Percentiles rank a stretch among this genome's conserved stretches.
phyloP scores from a whole-genome alignment of 495 filamentous ascomycete genomes.

The Zalerion maritima region DNA sequence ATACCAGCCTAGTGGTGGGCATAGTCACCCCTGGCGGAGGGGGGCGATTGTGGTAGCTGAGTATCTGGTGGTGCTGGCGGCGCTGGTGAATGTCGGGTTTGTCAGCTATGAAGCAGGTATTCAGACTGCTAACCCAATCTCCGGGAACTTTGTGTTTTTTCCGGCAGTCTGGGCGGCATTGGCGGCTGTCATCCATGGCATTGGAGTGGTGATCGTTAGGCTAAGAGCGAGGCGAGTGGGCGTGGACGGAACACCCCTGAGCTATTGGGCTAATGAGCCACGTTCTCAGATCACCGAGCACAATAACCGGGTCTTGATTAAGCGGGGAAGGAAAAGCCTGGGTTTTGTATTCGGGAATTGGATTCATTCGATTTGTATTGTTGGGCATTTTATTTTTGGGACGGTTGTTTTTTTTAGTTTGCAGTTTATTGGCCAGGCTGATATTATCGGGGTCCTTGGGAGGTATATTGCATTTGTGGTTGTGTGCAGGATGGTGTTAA shows the following conservation, averaged over 20 bases:
- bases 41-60: constrained; percentile 1
- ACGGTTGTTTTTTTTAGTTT: constrained; percentile 15
- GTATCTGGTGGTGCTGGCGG: constrained; percentile 10
- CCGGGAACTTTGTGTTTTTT: constrained; percentile 5
- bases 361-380: too few species aligned
- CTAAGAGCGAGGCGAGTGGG: constrained; percentile 2
- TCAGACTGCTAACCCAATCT: constrained; percentile 6
- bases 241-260: too few species aligned
- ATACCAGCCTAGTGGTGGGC: too few species aligned
- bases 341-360: too few species aligned
- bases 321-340: too few species aligned
- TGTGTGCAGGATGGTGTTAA: constrained; percentile 11
- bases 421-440: constrained; percentile 10
- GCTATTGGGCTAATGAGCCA: too few species aligned
- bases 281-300: too few species aligned
- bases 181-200: constrained; percentile 4
- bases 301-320: too few species aligned
- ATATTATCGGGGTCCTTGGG: constrained; percentile 12
- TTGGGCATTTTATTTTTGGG: constrained; percentile 17
- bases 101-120: constrained; percentile 9
- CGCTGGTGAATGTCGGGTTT: constrained; percentile 10
- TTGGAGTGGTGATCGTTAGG: constrained; percentile 2
- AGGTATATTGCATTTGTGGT: constrained; percentile 10
- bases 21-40: background rate
- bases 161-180: constrained; percentile 6